Evolutionary conservation across 441 rosid species (phyloP).

Genomic region (Euphorbia schlechtendalii): DNA sequence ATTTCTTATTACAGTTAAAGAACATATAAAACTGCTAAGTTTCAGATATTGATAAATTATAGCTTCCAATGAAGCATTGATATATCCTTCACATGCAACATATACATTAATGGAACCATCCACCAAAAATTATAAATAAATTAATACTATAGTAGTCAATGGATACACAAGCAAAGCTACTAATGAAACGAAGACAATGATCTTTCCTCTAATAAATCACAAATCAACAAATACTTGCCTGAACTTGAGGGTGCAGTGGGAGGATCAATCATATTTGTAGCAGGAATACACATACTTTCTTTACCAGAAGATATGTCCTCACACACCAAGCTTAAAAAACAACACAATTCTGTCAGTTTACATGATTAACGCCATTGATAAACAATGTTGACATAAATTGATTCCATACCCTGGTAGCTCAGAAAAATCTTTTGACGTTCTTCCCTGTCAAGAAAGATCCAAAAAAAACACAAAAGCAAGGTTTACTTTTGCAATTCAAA

Average conservation of each 20-base stretch:
- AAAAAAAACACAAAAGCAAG: slow-evolving; percentile 14
- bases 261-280: slow-evolving; percentile 39
- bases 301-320: slow-evolving; percentile 41
- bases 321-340: slow-evolving; percentile 37
- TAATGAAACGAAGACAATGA: neutral
- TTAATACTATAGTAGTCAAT: neutral
- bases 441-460: slow-evolving; percentile 30
- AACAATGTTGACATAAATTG: neutral
- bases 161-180: neutral
- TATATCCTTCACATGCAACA: slow-evolving; percentile 8
- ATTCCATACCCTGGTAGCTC: slow-evolving; percentile 41
- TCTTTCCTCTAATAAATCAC: neutral
- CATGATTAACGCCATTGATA: slow-evolving; percentile 3
- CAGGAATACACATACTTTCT: slow-evolving; percentile 41
- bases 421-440: slow-evolving; percentile 21
- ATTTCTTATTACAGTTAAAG: neutral
- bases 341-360: slow-evolving; percentile 19
- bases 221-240: slow-evolving; percentile 32
- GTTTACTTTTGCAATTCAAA: slow-evolving; percentile 5
- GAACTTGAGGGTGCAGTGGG: slow-evolving; percentile 42
- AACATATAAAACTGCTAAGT: neutral
- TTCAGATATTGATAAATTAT: neutral
- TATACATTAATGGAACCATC: neutral
- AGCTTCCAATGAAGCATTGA: neutral
- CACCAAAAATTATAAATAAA: neutral